Percentiles rank a stretch among this genome's conserved stretches.
phyloP scores from a whole-genome alignment of 129 eudicot species.

The Pulicaria dysenterica region DNA sequence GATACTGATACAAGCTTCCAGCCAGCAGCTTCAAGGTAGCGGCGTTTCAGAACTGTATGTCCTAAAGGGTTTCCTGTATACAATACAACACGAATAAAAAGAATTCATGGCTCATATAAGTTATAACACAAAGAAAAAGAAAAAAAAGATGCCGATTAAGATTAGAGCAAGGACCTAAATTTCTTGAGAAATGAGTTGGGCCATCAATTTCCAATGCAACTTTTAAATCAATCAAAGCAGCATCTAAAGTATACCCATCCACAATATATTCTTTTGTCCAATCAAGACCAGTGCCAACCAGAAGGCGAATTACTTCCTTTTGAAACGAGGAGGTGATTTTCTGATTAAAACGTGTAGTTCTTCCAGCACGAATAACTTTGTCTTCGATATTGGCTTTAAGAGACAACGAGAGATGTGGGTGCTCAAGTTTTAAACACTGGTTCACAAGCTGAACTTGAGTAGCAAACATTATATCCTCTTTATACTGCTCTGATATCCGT shows the following conservation, averaged over 20 bases:
- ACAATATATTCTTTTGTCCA: slow-evolving; percentile 77
- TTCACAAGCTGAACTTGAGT: slow-evolving; percentile 80
- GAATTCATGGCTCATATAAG: neutral
- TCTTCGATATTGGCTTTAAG: slow-evolving; percentile 62
- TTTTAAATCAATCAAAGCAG: slow-evolving; percentile 68
- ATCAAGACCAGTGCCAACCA: slow-evolving; percentile 80
- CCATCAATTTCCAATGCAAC: slow-evolving; percentile 95
- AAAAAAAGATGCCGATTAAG: neutral
- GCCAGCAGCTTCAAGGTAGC: slow-evolving; percentile 81
- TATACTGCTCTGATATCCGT: slow-evolving; percentile 63
- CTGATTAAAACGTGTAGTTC: slow-evolving; percentile 76
- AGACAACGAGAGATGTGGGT: slow-evolving; percentile 55
- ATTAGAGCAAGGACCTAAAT: slow-evolving; percentile 47
- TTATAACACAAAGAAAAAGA: neutral
- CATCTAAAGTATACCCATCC: slow-evolving; percentile 88
- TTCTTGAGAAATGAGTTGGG: slow-evolving; percentile 94
- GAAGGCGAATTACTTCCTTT: slow-evolving; percentile 84
- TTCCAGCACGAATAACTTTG: slow-evolving; percentile 71
- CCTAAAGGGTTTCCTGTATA: slow-evolving; percentile 81
- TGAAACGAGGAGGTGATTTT: slow-evolving; percentile 85
- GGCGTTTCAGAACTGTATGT: slow-evolving; percentile 79
- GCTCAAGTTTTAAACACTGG: slow-evolving; percentile 79
- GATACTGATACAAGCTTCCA: slow-evolving; percentile 79
- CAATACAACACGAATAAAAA: neutral
- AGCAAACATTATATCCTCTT: slow-evolving; percentile 93